A percentile compares a stretch with the other conserved stretches of the same genome.
phyloP scores from a whole-genome alignment of 2,329 filamentous ascomycete genomes.

The Fusarium burgessii region DNA sequence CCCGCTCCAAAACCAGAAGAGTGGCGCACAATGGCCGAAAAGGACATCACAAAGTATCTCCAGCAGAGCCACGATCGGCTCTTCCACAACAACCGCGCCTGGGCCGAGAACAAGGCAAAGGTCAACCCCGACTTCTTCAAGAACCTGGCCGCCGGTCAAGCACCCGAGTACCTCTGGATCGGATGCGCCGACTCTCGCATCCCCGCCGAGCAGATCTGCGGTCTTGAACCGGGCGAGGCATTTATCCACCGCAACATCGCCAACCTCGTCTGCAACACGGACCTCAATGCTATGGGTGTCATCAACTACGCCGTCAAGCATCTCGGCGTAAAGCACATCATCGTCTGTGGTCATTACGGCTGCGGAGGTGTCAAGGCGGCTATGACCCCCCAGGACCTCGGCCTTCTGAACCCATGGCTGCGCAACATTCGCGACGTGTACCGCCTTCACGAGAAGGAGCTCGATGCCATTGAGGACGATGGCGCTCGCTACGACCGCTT shows the following conservation, averaged over 20 bases:
- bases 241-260: slow-evolving; percentile 97
- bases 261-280: slow-evolving; percentile 84
- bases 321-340: slow-evolving; percentile 83
- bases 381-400: slow-evolving; percentile 77
- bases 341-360: slow-evolving; percentile 83
- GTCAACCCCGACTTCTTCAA: slow-evolving; percentile 74
- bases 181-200: slow-evolving; percentile 92
- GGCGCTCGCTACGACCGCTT: slow-evolving; percentile 74
- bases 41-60: slow-evolving; percentile 67
- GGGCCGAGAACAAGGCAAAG: slow-evolving; percentile 69
- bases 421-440: slow-evolving; percentile 81
- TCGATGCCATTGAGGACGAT: slow-evolving; percentile 72
- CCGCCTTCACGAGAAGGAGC: slow-evolving; percentile 76
- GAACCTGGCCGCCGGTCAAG: slow-evolving; percentile 73
- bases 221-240: slow-evolving; percentile 87
- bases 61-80: slow-evolving; percentile 73
- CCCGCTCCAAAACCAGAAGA: slow-evolving; percentile 20
- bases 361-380: slow-evolving; percentile 82
- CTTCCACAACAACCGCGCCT: slow-evolving; percentile 76
- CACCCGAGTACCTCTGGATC: slow-evolving; percentile 84
- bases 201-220: slow-evolving; percentile 89
- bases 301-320: slow-evolving; percentile 89
- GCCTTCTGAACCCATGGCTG: slow-evolving; percentile 79
- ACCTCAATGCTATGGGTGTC: slow-evolving; percentile 83
- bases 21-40: slow-evolving; percentile 51